Evolutionary conservation across 1,284 basidiomycete genomes (phyloP), one percentile per base, ranked within the genome.

Genomic region (Apiotrichum brassicae): DNA sequence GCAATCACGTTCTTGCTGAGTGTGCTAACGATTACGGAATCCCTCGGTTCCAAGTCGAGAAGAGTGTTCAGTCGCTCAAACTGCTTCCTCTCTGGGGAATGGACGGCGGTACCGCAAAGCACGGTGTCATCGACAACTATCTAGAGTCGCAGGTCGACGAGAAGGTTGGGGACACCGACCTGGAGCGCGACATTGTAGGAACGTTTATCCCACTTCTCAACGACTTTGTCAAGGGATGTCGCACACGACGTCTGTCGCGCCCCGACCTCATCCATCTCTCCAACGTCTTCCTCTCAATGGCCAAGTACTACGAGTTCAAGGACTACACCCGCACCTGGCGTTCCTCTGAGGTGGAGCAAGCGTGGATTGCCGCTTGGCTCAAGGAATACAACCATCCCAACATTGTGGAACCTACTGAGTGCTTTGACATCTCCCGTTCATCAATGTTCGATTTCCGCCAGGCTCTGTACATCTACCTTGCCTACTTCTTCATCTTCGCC

Each of bases 401-500:
- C 49, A 46, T 50, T 30, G 38, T 25, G 12, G 43, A 45, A 18
- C 43, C 43, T 19, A 34, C 49, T 4, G 43, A 50, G 19, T 36
- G 32, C 43, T 45, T 41, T 24, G 49, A 50, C 37, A 46, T 50
- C 38, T 39, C 49, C 6, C 42, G 46, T 20, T 46, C 51, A 6
- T 38, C 42, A 6, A 44, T 48, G 43, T 44, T 53, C 18, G 46
- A 53, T 35, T 45, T 53, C 37, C 43, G 45, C 25, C 46, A 53
- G 38, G 46, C 51, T 20, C 51, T 53, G 32, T 44, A 45, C 38
- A 42, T 47, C 28, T 53, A 44, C 38, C 47, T 44, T 28, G 46
- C 51, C 1, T 48, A 45, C 43, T 45, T 53, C 32, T 53, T 53
- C 51, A 53, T 53, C 51, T 53, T 53, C 24, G 25, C 51, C 14